Conservation (phyloP, 768 basidiomycete genomes). For the Sistotremastrum suecicum region DNA sequence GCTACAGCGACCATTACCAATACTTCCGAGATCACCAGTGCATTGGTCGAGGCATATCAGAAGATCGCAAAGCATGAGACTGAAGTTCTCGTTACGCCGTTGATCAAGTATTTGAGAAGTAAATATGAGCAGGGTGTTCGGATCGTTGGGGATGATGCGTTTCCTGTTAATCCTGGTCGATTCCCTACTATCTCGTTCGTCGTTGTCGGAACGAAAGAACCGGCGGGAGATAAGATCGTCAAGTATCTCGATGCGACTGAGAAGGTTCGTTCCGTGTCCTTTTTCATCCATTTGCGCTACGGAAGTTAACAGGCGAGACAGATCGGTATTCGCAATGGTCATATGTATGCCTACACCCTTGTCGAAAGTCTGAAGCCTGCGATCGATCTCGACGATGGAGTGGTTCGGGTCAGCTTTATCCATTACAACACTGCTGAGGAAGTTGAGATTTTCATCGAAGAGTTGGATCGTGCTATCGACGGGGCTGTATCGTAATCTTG, state of each 20-base stretch:
- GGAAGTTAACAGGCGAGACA: conserved; percentile 12
- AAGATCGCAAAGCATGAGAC: conserved; percentile 47
- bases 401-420: conserved; percentile 62
- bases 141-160: conserved; percentile 45
- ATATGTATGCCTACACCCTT: conserved; percentile 64
- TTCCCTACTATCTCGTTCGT: conserved; percentile 65
- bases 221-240: conserved; percentile 53
- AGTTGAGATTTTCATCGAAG: conserved; percentile 41
- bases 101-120: conserved; percentile 42
- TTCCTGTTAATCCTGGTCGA: conserved; percentile 19
- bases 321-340: conserved; percentile 69
- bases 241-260: conserved; percentile 47
- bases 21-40: conserved; percentile 1
- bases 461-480: background rate
- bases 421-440: conserved; percentile 72
- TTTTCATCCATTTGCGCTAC: background rate
- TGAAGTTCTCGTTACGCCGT: conserved; percentile 34
- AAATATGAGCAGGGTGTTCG: conserved; percentile 44
- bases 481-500: too few species aligned
- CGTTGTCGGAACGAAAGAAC: conserved; percentile 39
- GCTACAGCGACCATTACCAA: conserved; percentile 12
- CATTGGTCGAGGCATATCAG: conserved; percentile 35
- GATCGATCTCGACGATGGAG: conserved; percentile 46
- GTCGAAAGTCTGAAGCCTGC: conserved; percentile 38
- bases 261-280: conserved; percentile 28